phyloP scores from a whole-genome alignment of 2,329 filamentous ascomycete species.

The Thielaviopsis populi region DNA sequence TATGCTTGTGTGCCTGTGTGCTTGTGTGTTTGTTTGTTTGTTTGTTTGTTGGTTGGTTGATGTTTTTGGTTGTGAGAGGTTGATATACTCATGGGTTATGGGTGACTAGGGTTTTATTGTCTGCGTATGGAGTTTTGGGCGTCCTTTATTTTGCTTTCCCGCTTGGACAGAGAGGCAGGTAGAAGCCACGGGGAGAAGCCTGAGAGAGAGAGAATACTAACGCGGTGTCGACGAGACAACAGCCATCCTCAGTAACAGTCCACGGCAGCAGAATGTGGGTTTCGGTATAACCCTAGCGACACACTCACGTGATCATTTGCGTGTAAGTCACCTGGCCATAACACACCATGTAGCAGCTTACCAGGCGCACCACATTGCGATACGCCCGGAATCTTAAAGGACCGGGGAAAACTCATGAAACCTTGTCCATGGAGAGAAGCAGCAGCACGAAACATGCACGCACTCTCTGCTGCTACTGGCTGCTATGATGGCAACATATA shows the following conservation, averaged over 20 bases:
- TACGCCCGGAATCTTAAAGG: background rate
- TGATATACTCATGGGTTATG: background rate
- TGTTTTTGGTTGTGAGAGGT: background rate
- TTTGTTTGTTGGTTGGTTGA: too few relatives aligned
- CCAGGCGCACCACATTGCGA: background rate
- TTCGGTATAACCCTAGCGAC: too few relatives aligned
- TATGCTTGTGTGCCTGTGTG: too few relatives aligned
- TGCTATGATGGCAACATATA: background rate
- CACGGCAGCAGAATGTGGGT: too few relatives aligned
- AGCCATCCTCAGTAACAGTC: too few relatives aligned
- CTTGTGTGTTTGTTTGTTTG: too few relatives aligned
- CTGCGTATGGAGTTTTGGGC: constrained; percentile 13
- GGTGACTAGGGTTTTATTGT: background rate
- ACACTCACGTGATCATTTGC: too few relatives aligned
- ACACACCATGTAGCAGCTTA: background rate
- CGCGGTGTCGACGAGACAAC: too few relatives aligned
- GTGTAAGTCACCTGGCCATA: too few relatives aligned
- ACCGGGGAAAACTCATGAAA: background rate
- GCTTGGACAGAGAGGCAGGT: too few relatives aligned
- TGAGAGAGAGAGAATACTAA: too few relatives aligned
- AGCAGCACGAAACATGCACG: background rate
- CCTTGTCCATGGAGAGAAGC: background rate
- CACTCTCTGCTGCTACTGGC: background rate
- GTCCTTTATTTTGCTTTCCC: background rate
- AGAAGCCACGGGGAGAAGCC: background rate